Evolutionary conservation across 2,329 filamentous ascomycete species (phyloP), one percentile per base, ranked within the genome.

Genomic region (Ceratocystis lukuohia): DNA sequence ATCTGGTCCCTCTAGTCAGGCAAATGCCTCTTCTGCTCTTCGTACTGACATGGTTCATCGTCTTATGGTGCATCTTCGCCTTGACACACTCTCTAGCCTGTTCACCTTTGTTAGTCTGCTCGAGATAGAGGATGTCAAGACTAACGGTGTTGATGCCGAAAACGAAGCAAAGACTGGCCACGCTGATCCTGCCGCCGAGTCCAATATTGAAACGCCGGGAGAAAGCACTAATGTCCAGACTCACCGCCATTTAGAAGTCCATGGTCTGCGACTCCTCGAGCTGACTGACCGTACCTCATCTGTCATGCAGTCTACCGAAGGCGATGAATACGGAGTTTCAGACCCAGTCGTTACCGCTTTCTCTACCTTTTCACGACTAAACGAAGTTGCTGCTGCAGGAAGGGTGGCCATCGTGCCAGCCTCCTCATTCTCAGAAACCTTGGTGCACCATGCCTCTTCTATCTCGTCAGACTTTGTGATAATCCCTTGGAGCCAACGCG

Each of bases 231-330:
- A 48, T 28, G 15, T 12, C 1, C 44, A 17, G 15, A 56, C 66
- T 28, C 66, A 66, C 65, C 69, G 64, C 46, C 81, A 84, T 0
- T 80, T 93, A 0, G 82, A 88, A 72, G 87, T 91, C 0, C 90
- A 96, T 71, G 93, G 91, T 41, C 77, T 96, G n/a, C 88, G 92
- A 15, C 82, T 97, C 17, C 77, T 95, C 62, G 89, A 95, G 72
- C 82, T 97, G 12, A 95, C 90, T 0, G 92, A 96, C 71, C 91
- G 93, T 81, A 88, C 90, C 53, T 96, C 93, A 0, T 92, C 91
- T 20, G 93, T 96, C 71, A 97, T 97, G 93, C 88, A 90, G 71
- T 90, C 96, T 10, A 87, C 91, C 0, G 91, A 95, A 72, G 81
- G 87, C 2, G 88, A 91, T 48, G 89, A 94, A 62, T 82, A 85